Conservation (phyloP, 129 eudicot genomes). For the Heracleum sosnowskyi region DNA sequence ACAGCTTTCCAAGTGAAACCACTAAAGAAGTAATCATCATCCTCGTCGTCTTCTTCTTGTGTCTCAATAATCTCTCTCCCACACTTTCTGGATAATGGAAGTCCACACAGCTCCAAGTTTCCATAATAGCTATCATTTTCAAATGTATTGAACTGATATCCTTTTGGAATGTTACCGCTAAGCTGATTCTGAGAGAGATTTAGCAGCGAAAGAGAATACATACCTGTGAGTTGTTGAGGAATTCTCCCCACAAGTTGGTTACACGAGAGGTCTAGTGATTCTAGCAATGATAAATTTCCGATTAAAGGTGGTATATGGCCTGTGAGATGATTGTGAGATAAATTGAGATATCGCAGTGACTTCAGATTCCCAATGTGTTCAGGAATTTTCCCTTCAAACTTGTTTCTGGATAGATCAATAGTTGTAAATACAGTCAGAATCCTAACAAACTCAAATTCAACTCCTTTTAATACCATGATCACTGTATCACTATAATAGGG, state of each 20-base stretch:
- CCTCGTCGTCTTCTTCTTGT: background rate
- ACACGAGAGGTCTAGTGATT: background rate
- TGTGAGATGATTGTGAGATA: background rate
- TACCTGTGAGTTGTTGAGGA: background rate
- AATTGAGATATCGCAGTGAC: background rate
- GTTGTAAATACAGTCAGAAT: background rate
- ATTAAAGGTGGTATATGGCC: background rate
- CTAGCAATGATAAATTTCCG: background rate
- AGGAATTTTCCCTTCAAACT: background rate
- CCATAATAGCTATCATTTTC: background rate
- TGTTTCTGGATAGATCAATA: background rate
- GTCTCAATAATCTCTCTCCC: background rate
- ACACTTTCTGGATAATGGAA: background rate
- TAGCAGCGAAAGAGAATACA: background rate
- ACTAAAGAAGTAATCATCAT: background rate
- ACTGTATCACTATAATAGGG: background rate
- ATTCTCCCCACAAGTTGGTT: background rate
- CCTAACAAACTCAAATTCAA: background rate
- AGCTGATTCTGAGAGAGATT: constrained; percentile 6
- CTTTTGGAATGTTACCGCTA: background rate
- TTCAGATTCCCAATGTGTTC: background rate
- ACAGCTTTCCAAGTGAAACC: constrained; percentile 15
- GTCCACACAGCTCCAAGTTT: background rate
- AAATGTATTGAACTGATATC: constrained; percentile 5
- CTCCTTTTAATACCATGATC: background rate